Conservation (phyloP, 2,329 filamentous ascomycete genomes). For the Bertia moriformis region DNA sequence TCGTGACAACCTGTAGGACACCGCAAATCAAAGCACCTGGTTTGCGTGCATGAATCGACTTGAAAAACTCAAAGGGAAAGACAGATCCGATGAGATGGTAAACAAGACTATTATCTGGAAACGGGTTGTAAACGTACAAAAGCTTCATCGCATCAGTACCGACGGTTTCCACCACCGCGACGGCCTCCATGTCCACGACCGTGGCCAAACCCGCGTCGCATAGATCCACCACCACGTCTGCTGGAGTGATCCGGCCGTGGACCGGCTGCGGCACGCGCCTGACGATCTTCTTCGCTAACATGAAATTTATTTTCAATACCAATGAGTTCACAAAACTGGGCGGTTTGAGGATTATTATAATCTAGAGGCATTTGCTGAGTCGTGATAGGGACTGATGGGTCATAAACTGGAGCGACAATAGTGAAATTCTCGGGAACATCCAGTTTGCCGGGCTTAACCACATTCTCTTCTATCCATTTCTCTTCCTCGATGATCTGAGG, state of each 20-base stretch:
- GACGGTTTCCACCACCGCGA: constrained; percentile 13
- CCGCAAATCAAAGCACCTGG: too few species aligned
- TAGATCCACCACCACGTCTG: constrained; percentile 14
- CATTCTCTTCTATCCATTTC: constrained; percentile 66
- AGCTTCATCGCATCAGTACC: too few species aligned
- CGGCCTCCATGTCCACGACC: constrained; percentile 17
- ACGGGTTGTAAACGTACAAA: too few species aligned
- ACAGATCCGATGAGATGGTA: too few species aligned
- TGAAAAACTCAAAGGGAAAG: too few species aligned
- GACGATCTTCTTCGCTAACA: constrained; percentile 56
- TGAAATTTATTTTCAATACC: constrained; percentile 65
- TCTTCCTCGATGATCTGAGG: constrained; percentile 55
- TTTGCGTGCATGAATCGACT: too few species aligned
- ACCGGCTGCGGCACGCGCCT: constrained; percentile 38
- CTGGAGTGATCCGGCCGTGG: constrained; percentile 26
- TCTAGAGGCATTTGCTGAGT: constrained; percentile 56
- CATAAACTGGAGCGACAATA: constrained; percentile 60
- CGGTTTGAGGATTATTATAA: constrained; percentile 77
- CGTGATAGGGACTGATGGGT: constrained; percentile 36
- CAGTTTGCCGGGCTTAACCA: constrained; percentile 49
- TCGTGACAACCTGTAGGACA: too few species aligned
- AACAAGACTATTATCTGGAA: too few species aligned
- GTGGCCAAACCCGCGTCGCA: constrained; percentile 18
- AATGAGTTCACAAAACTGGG: constrained; percentile 65
- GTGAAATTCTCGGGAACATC: constrained; percentile 66